Evolutionary conservation across 1,139 yeast genomes (phyloP), one percentile per base, ranked within the genome.

Genomic region (Debaryomyces sp.): DNA sequence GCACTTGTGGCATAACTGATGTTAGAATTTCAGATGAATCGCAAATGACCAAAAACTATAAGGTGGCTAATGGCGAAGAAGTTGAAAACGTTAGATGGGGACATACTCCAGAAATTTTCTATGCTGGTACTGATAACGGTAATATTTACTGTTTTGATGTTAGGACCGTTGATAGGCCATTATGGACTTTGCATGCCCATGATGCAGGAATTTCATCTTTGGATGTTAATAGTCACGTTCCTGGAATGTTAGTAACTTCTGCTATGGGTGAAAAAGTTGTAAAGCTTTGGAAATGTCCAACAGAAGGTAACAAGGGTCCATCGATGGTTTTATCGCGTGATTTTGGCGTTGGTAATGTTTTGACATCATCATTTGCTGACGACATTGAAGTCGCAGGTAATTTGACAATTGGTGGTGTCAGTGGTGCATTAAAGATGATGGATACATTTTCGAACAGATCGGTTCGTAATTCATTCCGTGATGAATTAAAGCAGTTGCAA

Each of bases 181-280:
- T 94, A 35, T 94, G 99, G 99, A 89, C 96, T 5, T 78, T 94
- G 60, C 97, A 95, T 70, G 99, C 99, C 2, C 99, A 94, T 66
- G 98, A 94, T 69, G 83, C 96, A 4, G 97, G 96, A 51, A 87
- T 94, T 52, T 87, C 97, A 9, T 79, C 95, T 3, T 79, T 95
- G 59, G 87, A 86, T 58, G 79, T 86, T 41, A 91, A 89, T 67
- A 64, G 68, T 30, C 80, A 76, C 63, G 68, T 90, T 43, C 86
- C 87, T 24, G 96, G 96, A 15, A 74, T 89, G 77, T 70, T 94
- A 65, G 83, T 85, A 26, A 90, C 98, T 4, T 85, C 96, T 49
- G 96, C 97, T 9, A 87, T 87, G 91, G 89, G 92, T 48, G 99
- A 95, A 63, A 89, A 89, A 67, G 71, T 74, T 10, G 83, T 91